Percentiles rank a stretch among this genome's conserved stretches.
Evolutionary conservation across 148 eudicot genomes (phyloP).

Genomic region (Cornus suecica): DNA sequence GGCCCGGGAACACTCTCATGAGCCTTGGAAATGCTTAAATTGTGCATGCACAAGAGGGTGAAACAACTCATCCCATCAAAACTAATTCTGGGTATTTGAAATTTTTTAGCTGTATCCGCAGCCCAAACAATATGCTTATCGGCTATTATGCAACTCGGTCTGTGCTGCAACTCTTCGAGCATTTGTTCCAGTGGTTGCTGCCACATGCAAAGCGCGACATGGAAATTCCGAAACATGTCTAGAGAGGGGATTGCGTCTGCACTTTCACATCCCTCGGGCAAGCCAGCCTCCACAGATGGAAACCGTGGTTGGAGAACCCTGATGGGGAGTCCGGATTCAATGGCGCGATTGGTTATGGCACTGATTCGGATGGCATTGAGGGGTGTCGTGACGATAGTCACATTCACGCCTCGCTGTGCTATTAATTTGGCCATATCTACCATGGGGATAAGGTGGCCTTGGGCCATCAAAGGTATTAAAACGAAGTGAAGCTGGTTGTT

Average conservation of each 20-base stretch:
- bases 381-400: constrained; percentile 42
- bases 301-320: constrained; percentile 24
- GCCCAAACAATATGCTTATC: constrained; percentile 31
- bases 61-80: constrained; percentile 37
- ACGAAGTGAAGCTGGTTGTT: constrained; percentile 32
- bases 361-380: constrained; percentile 26
- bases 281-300: constrained; percentile 34
- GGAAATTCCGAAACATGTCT: constrained; percentile 17
- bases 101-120: constrained; percentile 14
- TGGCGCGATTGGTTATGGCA: constrained; percentile 16
- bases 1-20: background rate
- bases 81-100: constrained; percentile 27
- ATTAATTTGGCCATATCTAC: constrained; percentile 37
- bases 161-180: constrained; percentile 18
- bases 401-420: constrained; percentile 24
- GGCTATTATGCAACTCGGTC: constrained; percentile 33
- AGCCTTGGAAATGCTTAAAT: background rate
- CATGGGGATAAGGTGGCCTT: constrained; percentile 49
- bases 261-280: constrained; percentile 46
- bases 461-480: constrained; percentile 30
- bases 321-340: constrained; percentile 24
- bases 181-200: constrained; percentile 23
- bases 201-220: constrained; percentile 20
- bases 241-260: constrained; percentile 29
- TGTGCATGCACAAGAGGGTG: constrained; percentile 12